These are phyloP conservation scores for Hansenula lynferdii DNA, from an alignment of 1,139 yeast species.

Conservation along the genomic window DNA sequence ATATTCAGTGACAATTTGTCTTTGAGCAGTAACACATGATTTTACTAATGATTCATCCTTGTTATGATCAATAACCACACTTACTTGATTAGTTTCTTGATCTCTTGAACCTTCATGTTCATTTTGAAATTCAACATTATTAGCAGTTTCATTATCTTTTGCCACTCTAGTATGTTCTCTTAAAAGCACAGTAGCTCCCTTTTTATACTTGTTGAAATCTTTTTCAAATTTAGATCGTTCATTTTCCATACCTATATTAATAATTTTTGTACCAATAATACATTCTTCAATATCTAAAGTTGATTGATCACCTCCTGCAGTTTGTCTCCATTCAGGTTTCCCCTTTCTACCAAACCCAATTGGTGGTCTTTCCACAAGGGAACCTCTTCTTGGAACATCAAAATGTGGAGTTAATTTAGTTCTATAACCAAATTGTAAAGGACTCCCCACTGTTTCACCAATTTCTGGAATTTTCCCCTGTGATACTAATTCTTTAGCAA, in stretches of 20 bases:
- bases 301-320: conserved; percentile 44
- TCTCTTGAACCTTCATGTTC: conserved; percentile 42
- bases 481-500: conserved; percentile 48
- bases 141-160: conserved; percentile 19
- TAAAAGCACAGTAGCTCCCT: conserved; percentile 83
- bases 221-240: conserved; percentile 55
- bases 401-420: conserved; percentile 96
- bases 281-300: conserved; percentile 92
- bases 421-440: conserved; percentile 70
- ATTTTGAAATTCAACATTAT: conserved; percentile 28
- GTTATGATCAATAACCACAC: conserved; percentile 21
- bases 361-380: conserved; percentile 48
- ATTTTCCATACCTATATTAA: conserved; percentile 69
- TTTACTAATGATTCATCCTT: conserved; percentile 27
- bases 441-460: conserved; percentile 70
- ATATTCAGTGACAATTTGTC: conserved; percentile 77
- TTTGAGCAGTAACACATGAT: conserved; percentile 56
- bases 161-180: conserved; percentile 64
- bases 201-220: conserved; percentile 53
- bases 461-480: conserved; percentile 51
- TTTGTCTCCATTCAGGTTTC: conserved; percentile 61
- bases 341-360: conserved; percentile 89
- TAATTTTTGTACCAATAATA: conserved; percentile 74
- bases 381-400: conserved; percentile 60
- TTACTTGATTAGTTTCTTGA: conserved; percentile 26